Base-by-base conservation (phyloP, 1,139 yeast genomes). In the Yamadazyma atmosphaerica region DNA sequence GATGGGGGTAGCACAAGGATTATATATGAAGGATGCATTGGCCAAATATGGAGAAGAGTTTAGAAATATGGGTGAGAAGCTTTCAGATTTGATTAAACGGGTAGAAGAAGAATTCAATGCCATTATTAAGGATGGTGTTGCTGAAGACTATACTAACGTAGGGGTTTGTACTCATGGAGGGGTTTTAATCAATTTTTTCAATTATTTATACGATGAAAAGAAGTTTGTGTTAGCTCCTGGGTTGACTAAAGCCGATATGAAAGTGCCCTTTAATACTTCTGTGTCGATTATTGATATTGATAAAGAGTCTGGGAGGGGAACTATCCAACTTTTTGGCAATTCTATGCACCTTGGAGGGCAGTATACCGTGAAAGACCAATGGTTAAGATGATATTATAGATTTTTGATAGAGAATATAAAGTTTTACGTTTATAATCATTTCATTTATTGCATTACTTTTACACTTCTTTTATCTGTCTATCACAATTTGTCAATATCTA, bases 151-250 rank as follows among this genome's bases (percentile, higher is more conserved):
- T 43, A 56, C 61, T 33, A 84, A 83, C 43, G 72, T 85, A 1
- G 66, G 82, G 19, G 45, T 88, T 18, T 81, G 92, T 40, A 81
- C 92, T 10, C 97, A 89, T 55, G 97, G 97, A 14, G 96, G 96
- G 5, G 87, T 87, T 1, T 81, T 89, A 24, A 74, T 87, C 37
- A 74, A 80, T 34, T 72, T 83, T 33, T 54, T 77, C 36, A 74
- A 77, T 38, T 68, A 74, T 44, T 57, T 77, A 28, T 64, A 74
- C 41, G 49, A 52, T 2, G 69, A 65, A 19, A 51, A 57, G 34
- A 56, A 61, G 4, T 79, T 65, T 47, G 44, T 46, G n/a, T 59
- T 81, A 38, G 59, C 56, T 7, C 52, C 58, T 0, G 64, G 61
- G 1, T 61, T 77, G 39, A 53, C 60, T 1, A 60, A 54, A 6